phyloP scores from a whole-genome alignment of 2,329 filamentous ascomycete species.

The Xylaria sp. region DNA sequence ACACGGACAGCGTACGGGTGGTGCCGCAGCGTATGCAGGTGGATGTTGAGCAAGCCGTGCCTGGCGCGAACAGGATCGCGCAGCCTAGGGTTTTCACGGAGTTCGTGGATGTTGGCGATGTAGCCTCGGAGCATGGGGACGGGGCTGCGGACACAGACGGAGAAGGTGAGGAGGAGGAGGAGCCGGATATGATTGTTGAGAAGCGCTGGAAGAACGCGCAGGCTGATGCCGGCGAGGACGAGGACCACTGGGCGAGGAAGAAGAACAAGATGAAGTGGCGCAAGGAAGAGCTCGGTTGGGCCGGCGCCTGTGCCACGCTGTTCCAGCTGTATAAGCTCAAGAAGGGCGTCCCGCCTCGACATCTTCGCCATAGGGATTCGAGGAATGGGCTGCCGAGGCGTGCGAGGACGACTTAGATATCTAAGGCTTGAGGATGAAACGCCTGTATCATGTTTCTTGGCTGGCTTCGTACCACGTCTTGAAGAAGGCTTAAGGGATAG shows the following conservation, averaged over 20 bases:
- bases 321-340: slow-evolving; percentile 49
- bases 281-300: slow-evolving; percentile 59
- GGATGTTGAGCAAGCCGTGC: slow-evolving; percentile 39
- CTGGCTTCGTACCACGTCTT: not conserved
- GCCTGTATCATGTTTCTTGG: not conserved
- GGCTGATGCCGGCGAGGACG: not conserved
- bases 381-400: slow-evolving; percentile 22
- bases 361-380: slow-evolving; percentile 6
- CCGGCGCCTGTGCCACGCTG: slow-evolving; percentile 57
- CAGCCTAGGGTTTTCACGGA: slow-evolving; percentile 28
- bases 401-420: slow-evolving; percentile 25
- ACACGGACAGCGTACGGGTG: not conserved
- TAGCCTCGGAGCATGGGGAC: not conserved
- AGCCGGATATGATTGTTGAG: slow-evolving; percentile 26
- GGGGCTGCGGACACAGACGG: slow-evolving; percentile 1
- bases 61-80: slow-evolving; percentile 33
- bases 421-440: too few species aligned
- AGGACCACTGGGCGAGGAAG: slow-evolving; percentile 33
- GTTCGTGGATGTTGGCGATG: not conserved
- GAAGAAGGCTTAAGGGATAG: not conserved
- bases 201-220: slow-evolving; percentile 22
- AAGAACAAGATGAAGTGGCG: slow-evolving; percentile 55
- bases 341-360: slow-evolving; percentile 41
- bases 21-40: not conserved
- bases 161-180: slow-evolving; percentile 12